Evolutionary conservation across 352 stramenopile species (phyloP), one percentile per base, ranked within the genome.

Genomic region (Globisporangium cylindrosporum): DNA sequence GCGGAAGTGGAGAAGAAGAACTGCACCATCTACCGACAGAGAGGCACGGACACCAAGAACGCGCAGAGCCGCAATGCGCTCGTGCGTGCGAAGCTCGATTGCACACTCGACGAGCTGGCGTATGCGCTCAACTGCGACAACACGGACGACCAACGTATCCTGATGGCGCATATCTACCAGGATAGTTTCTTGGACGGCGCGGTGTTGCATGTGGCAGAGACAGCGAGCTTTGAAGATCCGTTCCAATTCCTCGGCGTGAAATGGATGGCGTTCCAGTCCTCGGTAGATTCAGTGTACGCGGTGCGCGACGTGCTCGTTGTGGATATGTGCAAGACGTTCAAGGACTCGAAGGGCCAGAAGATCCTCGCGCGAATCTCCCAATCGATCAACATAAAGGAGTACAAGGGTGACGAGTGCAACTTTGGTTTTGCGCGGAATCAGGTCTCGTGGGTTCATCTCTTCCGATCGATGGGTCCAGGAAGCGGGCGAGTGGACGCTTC

Each of bases 201-300:
- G 4, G 84, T 95, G 36, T 67, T 95, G n/a, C 80, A 94, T 57
- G 75, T 92, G 10, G 55, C 81, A 24, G 77, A 87, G 41, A 70
- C 69, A 3, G 71, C 65, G 27, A 85, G 74, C 4, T 64, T 68
- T 0, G 73, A 84, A 4, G 86, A 94, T 61, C 75, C 84, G 61
- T 90, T 90, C 70, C 80, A 75, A 57, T 92, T 91, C 56, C 66
- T 92, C 53, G 86, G 83, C 15, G 60, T 95, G 67, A 94, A 94
- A 68, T 93, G 86, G 82, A 62, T 85, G 18, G 82, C 82, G 4
- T 88, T 84, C 65, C 86, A 94, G 73, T 87, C 80, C 25, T 80
- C 84, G 0, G 72, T 90, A n/a, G 84, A 90, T 59, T 89, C 81
- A 12, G 80, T 91, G 29, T 89, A 89, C 48, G 78, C 74, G 41